Evolutionary conservation across 2,329 filamentous ascomycete genomes (phyloP).

Genomic region (Exophiala aquamarina): DNA sequence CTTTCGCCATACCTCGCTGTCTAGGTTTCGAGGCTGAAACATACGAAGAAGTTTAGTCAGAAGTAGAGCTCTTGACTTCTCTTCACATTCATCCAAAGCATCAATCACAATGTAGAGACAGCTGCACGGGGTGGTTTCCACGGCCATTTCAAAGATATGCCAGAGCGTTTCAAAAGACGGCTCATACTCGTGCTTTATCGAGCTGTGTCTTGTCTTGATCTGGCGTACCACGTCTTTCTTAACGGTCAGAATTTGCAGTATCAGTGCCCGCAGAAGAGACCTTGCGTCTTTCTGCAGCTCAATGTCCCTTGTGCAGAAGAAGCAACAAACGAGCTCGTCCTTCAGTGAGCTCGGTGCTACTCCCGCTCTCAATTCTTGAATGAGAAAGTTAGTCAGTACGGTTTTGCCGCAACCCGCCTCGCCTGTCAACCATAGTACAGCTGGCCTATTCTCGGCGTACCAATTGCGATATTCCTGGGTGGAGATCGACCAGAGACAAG

Average conservation of each 20-base stretch:
- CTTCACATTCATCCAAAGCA: conserved; percentile 20
- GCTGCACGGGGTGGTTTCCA: conserved; percentile 3
- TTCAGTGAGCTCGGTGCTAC: conserved; percentile 3
- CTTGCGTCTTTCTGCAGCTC: conserved; percentile 11
- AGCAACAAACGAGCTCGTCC: conserved; percentile 12
- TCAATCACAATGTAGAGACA: conserved; percentile 18
- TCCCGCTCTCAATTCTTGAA: conserved; percentile 8
- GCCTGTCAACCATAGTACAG: conserved; percentile 15
- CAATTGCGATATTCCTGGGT: conserved; percentile 10
- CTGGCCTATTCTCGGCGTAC: background rate
- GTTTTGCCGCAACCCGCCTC: conserved; percentile 19
- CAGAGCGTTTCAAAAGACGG: conserved; percentile 15
- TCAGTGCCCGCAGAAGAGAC: conserved; percentile 10
- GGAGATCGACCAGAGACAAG: conserved; percentile 9
- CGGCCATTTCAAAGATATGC: conserved; percentile 11
- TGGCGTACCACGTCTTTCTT: conserved; percentile 15
- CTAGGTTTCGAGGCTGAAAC: conserved; percentile 1
- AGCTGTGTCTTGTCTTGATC: conserved; percentile 11
- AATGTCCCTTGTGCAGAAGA: conserved; percentile 15
- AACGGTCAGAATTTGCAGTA: conserved; percentile 9
- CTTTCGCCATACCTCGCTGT: conserved; percentile 2
- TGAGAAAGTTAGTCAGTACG: conserved; percentile 14
- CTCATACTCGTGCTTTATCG: conserved; percentile 7
- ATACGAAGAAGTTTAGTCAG: conserved; percentile 11
- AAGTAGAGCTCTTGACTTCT: conserved; percentile 7